Evolutionary conservation across 73 alveolate species (phyloP).

Genomic region (Diophrys sp.): DNA sequence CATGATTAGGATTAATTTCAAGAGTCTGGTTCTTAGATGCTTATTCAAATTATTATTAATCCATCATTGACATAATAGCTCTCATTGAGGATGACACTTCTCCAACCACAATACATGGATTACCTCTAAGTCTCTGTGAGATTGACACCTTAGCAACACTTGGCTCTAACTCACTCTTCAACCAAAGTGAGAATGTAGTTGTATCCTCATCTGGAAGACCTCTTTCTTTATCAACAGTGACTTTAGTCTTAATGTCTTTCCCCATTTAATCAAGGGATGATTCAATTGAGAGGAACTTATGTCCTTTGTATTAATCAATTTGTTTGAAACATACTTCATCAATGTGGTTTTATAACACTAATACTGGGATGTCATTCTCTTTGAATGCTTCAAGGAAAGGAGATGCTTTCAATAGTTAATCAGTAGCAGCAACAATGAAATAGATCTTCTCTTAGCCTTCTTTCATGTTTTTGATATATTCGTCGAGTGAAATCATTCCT

Average conservation of each 20-base stretch:
- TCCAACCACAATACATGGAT: conserved; percentile 73
- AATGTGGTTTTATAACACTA: conserved; percentile 61
- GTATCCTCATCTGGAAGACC: conserved; percentile 75
- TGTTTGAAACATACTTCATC: conserved; percentile 78
- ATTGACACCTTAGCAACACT: conserved; percentile 61
- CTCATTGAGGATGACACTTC: conserved; percentile 71
- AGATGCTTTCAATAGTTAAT: conserved; percentile 32
- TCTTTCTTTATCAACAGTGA: conserved; percentile 8
- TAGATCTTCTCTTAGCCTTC: conserved; percentile 85
- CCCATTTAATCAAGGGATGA: conserved; percentile 57
- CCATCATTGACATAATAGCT: conserved; percentile 67
- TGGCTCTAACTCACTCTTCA: conserved; percentile 70
- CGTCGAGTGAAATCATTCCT: conserved; percentile 72
- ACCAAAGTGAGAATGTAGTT: conserved; percentile 77
- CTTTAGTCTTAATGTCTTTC: conserved; percentile 38
- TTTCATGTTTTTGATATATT: conserved; percentile 74
- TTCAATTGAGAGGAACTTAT: conserved; percentile 72
- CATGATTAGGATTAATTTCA: conserved; percentile 74
- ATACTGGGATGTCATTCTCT: conserved; percentile 68
- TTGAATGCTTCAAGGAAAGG: conserved; percentile 75
- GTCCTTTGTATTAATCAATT: conserved; percentile 56
- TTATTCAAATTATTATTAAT: conserved; percentile 26
- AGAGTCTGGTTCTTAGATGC: conserved; percentile 42
- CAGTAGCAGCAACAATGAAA: conserved; percentile 54
- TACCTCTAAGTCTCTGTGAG: conserved; percentile 61